These are phyloP conservation scores for Capronia coronata DNA, from an alignment of 2,329 filamentous ascomycete species.

Conservation along the genomic window DNA sequence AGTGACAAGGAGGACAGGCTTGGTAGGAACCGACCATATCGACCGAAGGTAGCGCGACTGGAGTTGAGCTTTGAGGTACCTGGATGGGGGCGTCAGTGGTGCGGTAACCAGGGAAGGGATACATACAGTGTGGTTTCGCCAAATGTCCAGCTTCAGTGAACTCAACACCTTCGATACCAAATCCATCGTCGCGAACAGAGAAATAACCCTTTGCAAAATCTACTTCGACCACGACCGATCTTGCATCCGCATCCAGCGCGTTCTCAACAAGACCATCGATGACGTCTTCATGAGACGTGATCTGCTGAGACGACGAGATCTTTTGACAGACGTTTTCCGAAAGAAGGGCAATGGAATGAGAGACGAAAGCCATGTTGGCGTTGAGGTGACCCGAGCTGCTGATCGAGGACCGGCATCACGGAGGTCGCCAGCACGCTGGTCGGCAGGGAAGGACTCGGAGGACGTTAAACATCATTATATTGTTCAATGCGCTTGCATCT, in stretches of 20 bases:
- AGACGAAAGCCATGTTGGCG: neutral
- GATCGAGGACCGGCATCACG: slow-evolving; percentile 6
- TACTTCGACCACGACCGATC: slow-evolving; percentile 61
- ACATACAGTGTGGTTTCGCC: slow-evolving; percentile 59
- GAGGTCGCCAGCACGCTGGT: slow-evolving; percentile 8
- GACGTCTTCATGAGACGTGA: slow-evolving; percentile 67
- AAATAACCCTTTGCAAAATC: slow-evolving; percentile 73
- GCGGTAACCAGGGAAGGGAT: slow-evolving; percentile 8
- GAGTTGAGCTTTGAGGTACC: slow-evolving; percentile 69
- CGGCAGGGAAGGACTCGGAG: neutral
- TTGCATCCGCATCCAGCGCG: slow-evolving; percentile 70
- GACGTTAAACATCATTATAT: slow-evolving; percentile 1
- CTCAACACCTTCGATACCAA: slow-evolving; percentile 66
- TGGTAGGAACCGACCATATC: slow-evolving; percentile 67
- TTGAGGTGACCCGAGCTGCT: neutral
- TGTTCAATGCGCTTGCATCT: slow-evolving; percentile 5
- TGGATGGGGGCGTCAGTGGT: slow-evolving; percentile 34
- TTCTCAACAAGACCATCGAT: slow-evolving; percentile 71
- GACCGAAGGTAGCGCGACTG: slow-evolving; percentile 52
- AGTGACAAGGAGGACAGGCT: slow-evolving; percentile 71
- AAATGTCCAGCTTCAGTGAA: slow-evolving; percentile 44
- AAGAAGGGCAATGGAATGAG: slow-evolving; percentile 9
- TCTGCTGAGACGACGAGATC: slow-evolving; percentile 75
- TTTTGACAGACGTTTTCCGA: slow-evolving; percentile 39
- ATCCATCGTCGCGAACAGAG: slow-evolving; percentile 74